Percentiles rank a stretch among this genome's conserved stretches.
Conservation (phyloP, 164 flowering plant species). For the Magnolia sinica region DNA sequence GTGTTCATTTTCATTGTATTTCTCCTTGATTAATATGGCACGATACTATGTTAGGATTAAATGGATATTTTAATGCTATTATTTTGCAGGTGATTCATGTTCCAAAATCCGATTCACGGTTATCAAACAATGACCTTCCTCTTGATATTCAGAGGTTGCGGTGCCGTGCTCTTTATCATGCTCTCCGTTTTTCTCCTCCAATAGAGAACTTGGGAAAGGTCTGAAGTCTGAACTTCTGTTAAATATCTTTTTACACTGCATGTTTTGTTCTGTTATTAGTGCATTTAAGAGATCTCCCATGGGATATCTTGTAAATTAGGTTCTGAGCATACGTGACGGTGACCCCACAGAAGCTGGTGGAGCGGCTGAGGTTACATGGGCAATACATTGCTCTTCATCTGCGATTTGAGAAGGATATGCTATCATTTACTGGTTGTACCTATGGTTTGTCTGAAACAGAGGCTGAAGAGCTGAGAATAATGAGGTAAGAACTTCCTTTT, state of each 20-base stretch:
- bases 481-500: conserved; percentile 53
- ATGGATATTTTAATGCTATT: not conserved
- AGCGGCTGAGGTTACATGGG: conserved; percentile 72
- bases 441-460: conserved; percentile 75
- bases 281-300: conserved; percentile 66
- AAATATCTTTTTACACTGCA: not conserved
- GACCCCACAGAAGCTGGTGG: conserved; percentile 95
- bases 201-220: conserved; percentile 93
- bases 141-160: conserved; percentile 91
- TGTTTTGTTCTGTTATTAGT: conserved; percentile 19
- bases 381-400: conserved; percentile 89
- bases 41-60: not conserved
- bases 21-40: not conserved
- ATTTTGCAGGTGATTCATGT: conserved; percentile 76
- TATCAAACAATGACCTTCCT: conserved; percentile 91
- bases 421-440: conserved; percentile 90
- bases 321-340: conserved; percentile 79
- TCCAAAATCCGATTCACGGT: conserved; percentile 92
- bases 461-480: conserved; percentile 71
- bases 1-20: too few species aligned
- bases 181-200: conserved; percentile 80
- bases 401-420: conserved; percentile 96
- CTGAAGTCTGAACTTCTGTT: conserved; percentile 7
- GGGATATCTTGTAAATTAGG: conserved; percentile 74
- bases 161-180: conserved; percentile 83